phyloP scores from a whole-genome alignment of 2,329 filamentous ascomycete genomes.

The Paecilomyces dactylethromorphus region DNA sequence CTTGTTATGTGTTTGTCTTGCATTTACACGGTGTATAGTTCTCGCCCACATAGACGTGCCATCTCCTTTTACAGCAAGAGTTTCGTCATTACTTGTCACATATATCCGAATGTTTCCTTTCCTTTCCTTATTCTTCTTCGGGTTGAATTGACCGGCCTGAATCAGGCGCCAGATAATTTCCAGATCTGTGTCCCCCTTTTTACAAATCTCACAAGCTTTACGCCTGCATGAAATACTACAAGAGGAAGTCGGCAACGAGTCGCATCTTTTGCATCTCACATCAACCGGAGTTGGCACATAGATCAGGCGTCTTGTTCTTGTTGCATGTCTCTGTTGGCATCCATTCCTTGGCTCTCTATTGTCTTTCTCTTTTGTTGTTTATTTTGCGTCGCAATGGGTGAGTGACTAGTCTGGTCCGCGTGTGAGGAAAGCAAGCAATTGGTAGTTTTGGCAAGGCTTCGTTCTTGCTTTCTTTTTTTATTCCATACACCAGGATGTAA shows the following conservation, averaged over 20 bases:
- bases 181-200: neutral
- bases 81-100: neutral
- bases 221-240: neutral
- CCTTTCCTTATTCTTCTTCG: neutral
- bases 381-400: neutral
- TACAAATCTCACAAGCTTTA: neutral
- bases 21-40: neutral
- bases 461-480: conserved; percentile 4
- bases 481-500: neutral
- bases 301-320: conserved; percentile 14
- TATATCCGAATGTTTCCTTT: neutral
- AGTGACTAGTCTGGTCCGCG: neutral
- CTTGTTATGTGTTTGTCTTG: neutral
- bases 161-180: neutral
- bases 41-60: neutral
- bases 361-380: neutral
- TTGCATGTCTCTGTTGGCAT: conserved; percentile 5
- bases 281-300: conserved; percentile 18
- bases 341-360: conserved; percentile 1
- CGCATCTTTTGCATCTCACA: conserved; percentile 5
- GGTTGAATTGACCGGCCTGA: neutral
- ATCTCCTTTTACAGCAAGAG: neutral
- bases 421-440: neutral
- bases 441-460: conserved; percentile 1
- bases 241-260: neutral